Percentiles rank a stretch among this genome's conserved stretches.
phyloP scores from a whole-genome alignment of 202 grass and related monocot genomes.

The Carex arenaria region DNA sequence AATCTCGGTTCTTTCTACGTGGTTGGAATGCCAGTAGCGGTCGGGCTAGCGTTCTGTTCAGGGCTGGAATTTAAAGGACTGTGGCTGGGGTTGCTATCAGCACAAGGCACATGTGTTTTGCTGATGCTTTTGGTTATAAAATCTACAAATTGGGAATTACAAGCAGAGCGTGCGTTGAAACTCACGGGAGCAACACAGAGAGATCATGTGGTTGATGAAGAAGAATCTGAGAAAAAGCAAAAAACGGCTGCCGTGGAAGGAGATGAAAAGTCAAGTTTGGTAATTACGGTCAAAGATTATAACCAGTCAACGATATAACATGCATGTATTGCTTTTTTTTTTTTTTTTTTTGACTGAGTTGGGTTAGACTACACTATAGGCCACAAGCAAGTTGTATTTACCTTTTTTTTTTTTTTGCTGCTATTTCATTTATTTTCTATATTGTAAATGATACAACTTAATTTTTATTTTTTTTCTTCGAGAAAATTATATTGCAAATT shows the following conservation, averaged over 20 bases:
- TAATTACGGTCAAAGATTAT: slow-evolving; percentile 23
- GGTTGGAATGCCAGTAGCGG: slow-evolving; percentile 74
- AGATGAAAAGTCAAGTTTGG: slow-evolving; percentile 18
- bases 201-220: background rate
- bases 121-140: slow-evolving; percentile 65
- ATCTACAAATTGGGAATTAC: slow-evolving; percentile 49
- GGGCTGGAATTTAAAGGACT: slow-evolving; percentile 71
- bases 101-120: slow-evolving; percentile 58
- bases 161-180: slow-evolving; percentile 72
- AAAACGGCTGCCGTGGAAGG: background rate
- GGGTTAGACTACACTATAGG: background rate
- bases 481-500: background rate
- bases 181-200: slow-evolving; percentile 42
- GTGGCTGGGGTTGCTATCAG: slow-evolving; percentile 86
- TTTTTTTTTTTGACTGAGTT: background rate
- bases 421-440: slow-evolving; percentile 1
- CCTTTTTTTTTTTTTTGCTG: background rate
- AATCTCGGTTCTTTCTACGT: slow-evolving; percentile 85
- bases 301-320: slow-evolving; percentile 25
- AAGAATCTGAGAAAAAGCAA: background rate
- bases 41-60: slow-evolving; percentile 58
- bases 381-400: background rate
- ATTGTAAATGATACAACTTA: slow-evolving; percentile 3
- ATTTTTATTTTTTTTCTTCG: background rate
- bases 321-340: background rate